A percentile compares a stretch with the other conserved stretches of the same genome.
phyloP scores from a whole-genome alignment of 768 basidiomycete species.

The Strobilomyces echinocephalus region DNA sequence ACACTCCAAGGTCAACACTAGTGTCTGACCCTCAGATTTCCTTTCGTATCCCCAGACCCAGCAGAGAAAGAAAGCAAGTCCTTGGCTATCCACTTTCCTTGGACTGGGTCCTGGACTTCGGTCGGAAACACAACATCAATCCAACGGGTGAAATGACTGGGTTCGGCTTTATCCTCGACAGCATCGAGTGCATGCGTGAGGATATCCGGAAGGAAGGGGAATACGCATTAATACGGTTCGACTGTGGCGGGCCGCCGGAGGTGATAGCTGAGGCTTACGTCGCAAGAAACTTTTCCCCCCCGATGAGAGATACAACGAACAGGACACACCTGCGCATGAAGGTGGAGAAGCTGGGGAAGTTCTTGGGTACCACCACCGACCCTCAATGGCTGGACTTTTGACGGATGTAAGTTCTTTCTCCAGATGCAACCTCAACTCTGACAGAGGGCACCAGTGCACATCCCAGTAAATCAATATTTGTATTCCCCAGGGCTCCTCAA shows the following conservation, averaged over 20 bases:
- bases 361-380: not conserved
- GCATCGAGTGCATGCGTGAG: not conserved
- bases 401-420: not conserved
- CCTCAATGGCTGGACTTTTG: not conserved
- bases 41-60: not conserved
- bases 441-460: no score
- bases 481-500: no score
- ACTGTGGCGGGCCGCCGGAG: rapidly evolving
- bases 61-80: not conserved
- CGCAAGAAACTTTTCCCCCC: not conserved
- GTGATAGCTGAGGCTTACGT: not conserved
- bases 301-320: not conserved
- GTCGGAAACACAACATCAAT: not conserved
- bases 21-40: not conserved
- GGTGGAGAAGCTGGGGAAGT: not conserved
- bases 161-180: not conserved
- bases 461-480: no score
- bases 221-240: not conserved
- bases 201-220: not conserved
- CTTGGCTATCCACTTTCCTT: not conserved
- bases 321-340: not conserved
- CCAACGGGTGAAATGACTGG: not conserved
- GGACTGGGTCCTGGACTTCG: not conserved
- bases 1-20: not conserved
- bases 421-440: not conserved